Evolutionary conservation across 495 filamentous ascomycete genomes (phyloP), one percentile per base, ranked within the genome.

Genomic region (Pyrenula aspistea): DNA sequence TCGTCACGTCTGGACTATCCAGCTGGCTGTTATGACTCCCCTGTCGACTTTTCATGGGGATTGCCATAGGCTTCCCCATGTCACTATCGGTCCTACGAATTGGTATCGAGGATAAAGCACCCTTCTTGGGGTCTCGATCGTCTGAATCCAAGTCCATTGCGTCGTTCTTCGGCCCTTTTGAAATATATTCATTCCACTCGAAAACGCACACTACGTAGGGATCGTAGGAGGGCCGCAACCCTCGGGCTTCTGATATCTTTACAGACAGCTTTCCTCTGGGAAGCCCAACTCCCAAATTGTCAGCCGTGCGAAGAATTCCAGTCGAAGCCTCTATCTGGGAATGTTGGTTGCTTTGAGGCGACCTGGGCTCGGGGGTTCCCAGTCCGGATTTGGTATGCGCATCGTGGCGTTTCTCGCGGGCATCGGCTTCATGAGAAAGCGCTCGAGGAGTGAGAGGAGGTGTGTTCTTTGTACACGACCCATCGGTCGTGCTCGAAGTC

Each of bases 181-280:
- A 96, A 53, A 98, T 95, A 61, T 91, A 86, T 66, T 98, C 94
- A 63, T 91, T 93, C 69, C 88, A 88, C 66, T 98, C 93, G 63
- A 96, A 98, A 22, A 95, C 91, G 49, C 90, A 95, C 12, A 98
- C 91, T 21, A 95, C 90, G 65, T 97, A 98, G 1, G 93, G 93
- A 63, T 95, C 86, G 47, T 81, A 79, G 65, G 90, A 89, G 11
- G 84, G 87, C 54, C 85, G 79, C 23, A 98, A 70, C 2, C 88
- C 89, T 62, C 88, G 80, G 25, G 85, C 93, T 70, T 95, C 88
- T 55, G 82, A 73, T 25, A 98, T 91, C 59, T 85, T 88, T 55
- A 98, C 87, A 25, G 86, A 86, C 20, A 98, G 77, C 68, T 95
- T 95, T 23, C 93, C 93, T 66, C 87, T 93, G 2, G 84, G 77